Conservation (phyloP, 768 basidiomycete genomes). For the Lentinula sp. region DNA sequence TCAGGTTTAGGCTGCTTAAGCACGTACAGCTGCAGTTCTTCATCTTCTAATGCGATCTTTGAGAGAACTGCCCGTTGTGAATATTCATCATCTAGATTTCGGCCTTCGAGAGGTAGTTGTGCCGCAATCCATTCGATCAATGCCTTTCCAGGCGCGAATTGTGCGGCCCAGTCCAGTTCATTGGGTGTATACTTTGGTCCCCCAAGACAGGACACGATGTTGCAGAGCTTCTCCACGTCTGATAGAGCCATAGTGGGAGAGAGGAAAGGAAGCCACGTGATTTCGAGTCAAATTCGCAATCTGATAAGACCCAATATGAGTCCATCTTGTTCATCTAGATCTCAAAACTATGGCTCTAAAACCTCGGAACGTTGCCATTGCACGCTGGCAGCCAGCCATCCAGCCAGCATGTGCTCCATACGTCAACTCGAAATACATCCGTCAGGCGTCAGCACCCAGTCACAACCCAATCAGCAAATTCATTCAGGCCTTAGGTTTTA, state of each 20-base stretch:
- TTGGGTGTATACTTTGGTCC: constrained; percentile 20
- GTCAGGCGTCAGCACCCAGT: too few species aligned
- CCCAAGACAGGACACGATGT: constrained; percentile 20
- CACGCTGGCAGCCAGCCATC: too few species aligned
- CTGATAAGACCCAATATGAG: too few species aligned
- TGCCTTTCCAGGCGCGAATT: constrained; percentile 23
- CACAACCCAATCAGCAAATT: too few species aligned
- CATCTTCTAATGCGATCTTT: constrained; percentile 22
- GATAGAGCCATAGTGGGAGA: background rate
- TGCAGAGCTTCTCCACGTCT: constrained; percentile 3
- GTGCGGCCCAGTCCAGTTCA: constrained; percentile 26
- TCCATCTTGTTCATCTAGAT: too few species aligned
- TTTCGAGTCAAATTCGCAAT: background rate
- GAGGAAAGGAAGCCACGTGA: background rate
- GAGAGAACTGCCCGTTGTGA: constrained; percentile 14
- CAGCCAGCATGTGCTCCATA: background rate
- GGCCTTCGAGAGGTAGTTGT: constrained; percentile 13
- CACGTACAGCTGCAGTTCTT: constrained; percentile 22
- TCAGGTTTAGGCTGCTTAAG: too few species aligned
- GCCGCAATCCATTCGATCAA: constrained; percentile 27
- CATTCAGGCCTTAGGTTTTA: too few species aligned
- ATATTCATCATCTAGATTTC: constrained; percentile 1
- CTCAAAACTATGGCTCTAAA: too few species aligned
- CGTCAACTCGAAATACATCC: too few species aligned
- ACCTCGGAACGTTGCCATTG: too few species aligned